Percentiles rank a stretch among this genome's conserved stretches.
These are phyloP conservation scores for Leucosporidium creatinivorum DNA, from an alignment of 768 basidiomycete genomes.

Conservation along the genomic window DNA sequence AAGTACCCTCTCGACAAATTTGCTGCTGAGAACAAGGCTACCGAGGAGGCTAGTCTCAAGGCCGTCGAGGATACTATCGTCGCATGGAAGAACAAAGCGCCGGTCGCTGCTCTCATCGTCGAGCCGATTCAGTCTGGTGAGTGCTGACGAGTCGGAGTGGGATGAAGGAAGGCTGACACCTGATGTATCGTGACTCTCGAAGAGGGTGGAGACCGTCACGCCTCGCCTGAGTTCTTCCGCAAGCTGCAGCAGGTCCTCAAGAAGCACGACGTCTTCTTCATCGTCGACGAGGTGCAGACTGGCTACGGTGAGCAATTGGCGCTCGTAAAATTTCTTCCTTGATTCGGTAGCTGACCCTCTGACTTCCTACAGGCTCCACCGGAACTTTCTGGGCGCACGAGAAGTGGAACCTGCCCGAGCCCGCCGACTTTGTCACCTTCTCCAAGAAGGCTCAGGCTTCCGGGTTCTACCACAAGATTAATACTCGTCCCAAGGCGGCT, in stretches of 20 bases:
- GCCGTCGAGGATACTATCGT: slow-evolving; percentile 35
- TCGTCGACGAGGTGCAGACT: slow-evolving; percentile 47
- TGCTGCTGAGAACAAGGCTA: slow-evolving; percentile 41
- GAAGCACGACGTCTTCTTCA: slow-evolving; percentile 45
- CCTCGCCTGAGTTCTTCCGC: slow-evolving; percentile 44
- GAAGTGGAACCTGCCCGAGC: slow-evolving; percentile 40
- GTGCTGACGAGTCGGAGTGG: too few species aligned
- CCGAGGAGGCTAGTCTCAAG: slow-evolving; percentile 41
- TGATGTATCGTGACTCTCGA: background rate
- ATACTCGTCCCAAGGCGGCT: slow-evolving; percentile 40
- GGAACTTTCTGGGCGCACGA: slow-evolving; percentile 48
- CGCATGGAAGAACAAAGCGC: slow-evolving; percentile 36
- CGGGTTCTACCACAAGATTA: slow-evolving; percentile 44
- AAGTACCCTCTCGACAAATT: slow-evolving; percentile 45
- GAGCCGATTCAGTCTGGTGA: slow-evolving; percentile 45
- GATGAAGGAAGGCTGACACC: too few species aligned
- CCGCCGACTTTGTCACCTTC: slow-evolving; percentile 47
- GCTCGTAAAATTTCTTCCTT: too few species aligned
- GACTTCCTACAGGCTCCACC: slow-evolving; percentile 36
- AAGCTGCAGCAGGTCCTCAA: slow-evolving; percentile 41
- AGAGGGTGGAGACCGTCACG: slow-evolving; percentile 47
- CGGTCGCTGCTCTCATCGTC: slow-evolving; percentile 47
- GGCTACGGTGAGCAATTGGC: slow-evolving; percentile 40
- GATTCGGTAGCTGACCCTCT: background rate
- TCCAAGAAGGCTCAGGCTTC: slow-evolving; percentile 46